phyloP scores from a whole-genome alignment of 1,284 basidiomycete species.

The Apiotrichum domesticum region DNA sequence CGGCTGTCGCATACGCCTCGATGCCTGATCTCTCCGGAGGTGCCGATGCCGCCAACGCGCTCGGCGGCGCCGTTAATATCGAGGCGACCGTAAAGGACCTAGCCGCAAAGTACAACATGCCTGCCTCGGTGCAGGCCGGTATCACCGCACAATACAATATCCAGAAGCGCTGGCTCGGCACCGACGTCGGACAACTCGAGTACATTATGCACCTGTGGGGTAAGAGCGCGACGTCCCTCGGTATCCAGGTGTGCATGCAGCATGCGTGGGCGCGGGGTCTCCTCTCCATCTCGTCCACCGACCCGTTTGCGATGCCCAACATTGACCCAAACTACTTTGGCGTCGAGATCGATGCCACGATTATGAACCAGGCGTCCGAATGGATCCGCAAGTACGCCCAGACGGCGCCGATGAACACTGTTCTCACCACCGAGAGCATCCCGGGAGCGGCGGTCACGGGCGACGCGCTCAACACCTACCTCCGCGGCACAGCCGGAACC shows the following conservation, averaged over 20 bases:
- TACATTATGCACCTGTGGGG: conserved; percentile 41
- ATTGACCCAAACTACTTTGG: conserved; percentile 61
- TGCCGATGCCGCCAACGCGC: conserved; percentile 12
- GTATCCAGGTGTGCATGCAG: conserved; percentile 37
- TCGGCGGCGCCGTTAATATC: conserved; percentile 52
- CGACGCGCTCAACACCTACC: conserved; percentile 35
- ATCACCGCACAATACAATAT: conserved; percentile 33
- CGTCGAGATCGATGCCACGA: conserved; percentile 38
- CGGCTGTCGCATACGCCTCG: conserved; percentile 38
- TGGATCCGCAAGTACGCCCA: conserved; percentile 32
- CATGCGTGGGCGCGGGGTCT: conserved; percentile 45
- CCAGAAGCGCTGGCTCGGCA: conserved; percentile 28
- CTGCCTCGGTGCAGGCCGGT: conserved; percentile 30
- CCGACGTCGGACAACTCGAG: conserved; percentile 39
- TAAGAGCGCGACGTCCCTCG: conserved; percentile 13
- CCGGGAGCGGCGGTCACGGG: conserved; percentile 9
- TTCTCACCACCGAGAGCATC: conserved; percentile 27
- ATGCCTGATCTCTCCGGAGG: conserved; percentile 25
- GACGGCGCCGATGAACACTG: conserved; percentile 27
- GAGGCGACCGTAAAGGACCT: conserved; percentile 68
- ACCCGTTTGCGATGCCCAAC: conserved; percentile 54
- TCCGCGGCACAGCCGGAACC: conserved; percentile 35
- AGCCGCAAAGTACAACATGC: conserved; percentile 30
- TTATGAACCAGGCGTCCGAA: conserved; percentile 29
- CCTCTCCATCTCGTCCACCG: conserved; percentile 52